Evolutionary conservation across 805 yeast species (phyloP).

Genomic region (Zygoascus bituminiphila): DNA sequence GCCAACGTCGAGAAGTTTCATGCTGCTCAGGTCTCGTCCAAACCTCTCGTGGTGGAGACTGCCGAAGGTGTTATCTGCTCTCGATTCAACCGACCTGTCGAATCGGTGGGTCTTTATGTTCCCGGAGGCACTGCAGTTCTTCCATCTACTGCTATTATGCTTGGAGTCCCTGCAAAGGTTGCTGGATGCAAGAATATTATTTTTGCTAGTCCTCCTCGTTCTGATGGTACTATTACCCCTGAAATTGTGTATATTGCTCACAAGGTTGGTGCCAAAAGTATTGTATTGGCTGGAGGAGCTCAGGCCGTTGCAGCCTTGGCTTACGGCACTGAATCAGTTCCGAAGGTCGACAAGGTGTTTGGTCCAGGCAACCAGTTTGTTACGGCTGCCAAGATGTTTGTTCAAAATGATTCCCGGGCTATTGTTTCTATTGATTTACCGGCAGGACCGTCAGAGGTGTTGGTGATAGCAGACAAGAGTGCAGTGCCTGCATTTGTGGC

Average conservation of each 20-base stretch:
- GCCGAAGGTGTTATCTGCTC: conserved; percentile 91
- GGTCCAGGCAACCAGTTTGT: conserved; percentile 99
- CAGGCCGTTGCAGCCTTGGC: conserved; percentile 99
- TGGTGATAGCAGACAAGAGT: conserved; percentile 79
- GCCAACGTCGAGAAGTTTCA: conserved; percentile 87
- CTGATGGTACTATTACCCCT: conserved; percentile 88
- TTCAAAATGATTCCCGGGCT: conserved; percentile 91
- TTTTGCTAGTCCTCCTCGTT: conserved; percentile 92
- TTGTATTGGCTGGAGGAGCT: conserved; percentile 97
- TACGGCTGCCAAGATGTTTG: conserved; percentile 97
- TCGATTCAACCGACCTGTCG: conserved; percentile 91
- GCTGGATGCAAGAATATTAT: conserved; percentile 93
- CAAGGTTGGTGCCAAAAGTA: conserved; percentile 83
- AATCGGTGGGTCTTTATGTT: conserved; percentile 87
- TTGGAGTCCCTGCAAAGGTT: conserved; percentile 96
- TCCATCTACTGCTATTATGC: conserved; percentile 96
- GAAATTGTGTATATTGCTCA: conserved; percentile 97
- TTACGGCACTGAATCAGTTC: conserved; percentile 87
- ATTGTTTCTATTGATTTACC: conserved; percentile 98
- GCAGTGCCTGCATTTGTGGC: conserved; percentile 97
- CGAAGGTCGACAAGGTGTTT: conserved; percentile 91
- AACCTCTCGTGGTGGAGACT: conserved; percentile 81
- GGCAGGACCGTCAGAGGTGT: conserved; percentile 97
- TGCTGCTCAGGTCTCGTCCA: conserved; percentile 57
- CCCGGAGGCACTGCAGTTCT: conserved; percentile 99